Base-by-base conservation (phyloP, 139 green algal species). In the Yamagishiella unicocca region DNA sequence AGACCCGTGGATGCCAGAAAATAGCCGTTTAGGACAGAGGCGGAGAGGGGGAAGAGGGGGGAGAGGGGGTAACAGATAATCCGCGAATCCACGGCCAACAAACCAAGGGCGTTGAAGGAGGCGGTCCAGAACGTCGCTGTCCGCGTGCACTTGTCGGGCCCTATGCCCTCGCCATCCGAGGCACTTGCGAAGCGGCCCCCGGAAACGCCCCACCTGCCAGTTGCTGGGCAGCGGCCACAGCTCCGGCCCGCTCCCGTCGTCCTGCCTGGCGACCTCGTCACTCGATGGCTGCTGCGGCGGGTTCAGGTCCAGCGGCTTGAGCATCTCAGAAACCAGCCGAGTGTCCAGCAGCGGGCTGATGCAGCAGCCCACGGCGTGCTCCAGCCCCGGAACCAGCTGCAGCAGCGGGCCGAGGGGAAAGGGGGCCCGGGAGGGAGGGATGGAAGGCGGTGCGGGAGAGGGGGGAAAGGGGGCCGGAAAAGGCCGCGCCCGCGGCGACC, bases 201-300 rank as follows among this genome's bases (percentile, higher is more conserved):
- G 29, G 61, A 29, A 68, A n/a, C n/a, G 21, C 8, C 75, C 2
- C 79, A 85, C 79, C 79, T 85, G 79, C 79, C 79, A 85, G 42
- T 85, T 61, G 61, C 61, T 85, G 79, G 79, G 42, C 38, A 29
- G 40, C 40, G 58, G 79, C 79, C 79, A 85, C 58, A 85, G 79
- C 61, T 50, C n/a, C 3, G 79, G 79, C n/a, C 61, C 79, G 0
- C 7, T 64, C 12, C 45, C 40, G 4, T 64, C 40, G 24, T 45
- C 79, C n/a, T 29, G 50, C n/a, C 31, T 29, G 10, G 40, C 8
- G 43, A 43, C 27, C 31, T 61, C 74, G 33, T 82, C 74, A 4
- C 4, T 10, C 68, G 45, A 50, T 22, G 22, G 8, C 43, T 22
- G 40, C 33, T 46, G 72, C 43, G 45, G 70, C 21, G 50, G 38